Conservation (phyloP, 192 early-diverging fungal species). For the Lobosporangium transversale region DNA sequence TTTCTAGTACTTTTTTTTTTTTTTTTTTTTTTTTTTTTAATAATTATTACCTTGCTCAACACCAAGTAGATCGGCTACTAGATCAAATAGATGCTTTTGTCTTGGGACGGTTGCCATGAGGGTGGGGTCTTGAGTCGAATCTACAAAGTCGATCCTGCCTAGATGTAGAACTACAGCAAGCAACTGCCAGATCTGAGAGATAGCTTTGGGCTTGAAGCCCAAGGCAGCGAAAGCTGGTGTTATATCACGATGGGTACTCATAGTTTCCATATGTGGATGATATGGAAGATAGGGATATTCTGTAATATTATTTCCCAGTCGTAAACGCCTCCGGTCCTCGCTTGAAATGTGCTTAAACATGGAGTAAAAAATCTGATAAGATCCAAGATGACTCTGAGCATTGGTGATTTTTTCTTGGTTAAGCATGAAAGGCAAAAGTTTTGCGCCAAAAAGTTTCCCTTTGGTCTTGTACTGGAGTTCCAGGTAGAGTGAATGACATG, state of each 20-base stretch:
- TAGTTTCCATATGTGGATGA: conserved; percentile 55
- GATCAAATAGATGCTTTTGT: conserved; percentile 78
- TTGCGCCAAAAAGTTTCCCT: conserved; percentile 86
- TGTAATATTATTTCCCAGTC: conserved; percentile 63
- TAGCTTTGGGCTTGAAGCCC: conserved; percentile 72
- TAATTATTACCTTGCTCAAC: conserved; percentile 60
- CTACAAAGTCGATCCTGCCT: conserved; percentile 86
- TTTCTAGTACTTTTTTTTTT: not conserved
- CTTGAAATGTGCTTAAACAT: conserved; percentile 73
- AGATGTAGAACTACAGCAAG: conserved; percentile 91
- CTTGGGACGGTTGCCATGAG: conserved; percentile 77
- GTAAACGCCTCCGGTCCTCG: conserved; percentile 74
- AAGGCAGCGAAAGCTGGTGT: conserved; percentile 69
- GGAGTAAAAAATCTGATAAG: conserved; percentile 85
- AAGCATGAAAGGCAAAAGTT: conserved; percentile 75
- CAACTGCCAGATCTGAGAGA: conserved; percentile 84
- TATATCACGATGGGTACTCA: conserved; percentile 69
- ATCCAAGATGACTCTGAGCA: conserved; percentile 64
- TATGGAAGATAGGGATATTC: conserved; percentile 44
- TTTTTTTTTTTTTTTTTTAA: conserved; percentile 1
- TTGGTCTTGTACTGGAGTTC: conserved; percentile 90
- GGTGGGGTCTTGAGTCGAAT: conserved; percentile 66
- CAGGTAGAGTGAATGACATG: conserved; percentile 81
- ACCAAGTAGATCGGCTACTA: conserved; percentile 83
- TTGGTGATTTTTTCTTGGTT: conserved; percentile 73